These are phyloP conservation scores for Tubosaeta sp. DNA, from an alignment of 768 basidiomycete genomes.

Conservation along the genomic window DNA sequence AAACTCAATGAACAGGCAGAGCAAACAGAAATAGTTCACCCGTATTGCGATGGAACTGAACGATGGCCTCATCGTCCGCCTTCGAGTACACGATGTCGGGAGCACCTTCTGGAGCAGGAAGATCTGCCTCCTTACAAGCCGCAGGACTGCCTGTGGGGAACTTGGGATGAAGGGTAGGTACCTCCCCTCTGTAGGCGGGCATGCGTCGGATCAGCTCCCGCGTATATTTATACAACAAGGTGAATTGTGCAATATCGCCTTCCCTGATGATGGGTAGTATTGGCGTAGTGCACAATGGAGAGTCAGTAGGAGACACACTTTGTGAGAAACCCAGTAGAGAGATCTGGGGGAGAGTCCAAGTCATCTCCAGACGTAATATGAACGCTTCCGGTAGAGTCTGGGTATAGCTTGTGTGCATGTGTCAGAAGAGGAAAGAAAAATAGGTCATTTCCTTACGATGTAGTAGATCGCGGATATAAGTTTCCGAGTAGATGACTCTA, in stretches of 20 bases:
- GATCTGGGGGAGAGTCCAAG: slow-evolving; percentile 37
- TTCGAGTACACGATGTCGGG: slow-evolving; percentile 30
- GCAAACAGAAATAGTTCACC: not conserved
- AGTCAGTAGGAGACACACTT: slow-evolving; percentile 29
- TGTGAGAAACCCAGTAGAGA: slow-evolving; percentile 43
- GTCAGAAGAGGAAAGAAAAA: not conserved
- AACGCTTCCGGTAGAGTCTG: slow-evolving; percentile 40
- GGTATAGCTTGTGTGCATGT: slow-evolving; percentile 32
- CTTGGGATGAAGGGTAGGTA: slow-evolving; percentile 10
- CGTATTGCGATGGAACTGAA: slow-evolving; percentile 16
- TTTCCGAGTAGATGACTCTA: not conserved
- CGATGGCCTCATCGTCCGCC: slow-evolving; percentile 33
- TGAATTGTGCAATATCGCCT: slow-evolving; percentile 42
- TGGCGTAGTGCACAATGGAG: not conserved
- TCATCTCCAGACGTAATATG: slow-evolving; percentile 43
- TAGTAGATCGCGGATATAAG: not conserved
- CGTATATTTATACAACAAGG: slow-evolving; percentile 49
- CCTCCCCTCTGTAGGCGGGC: slow-evolving; percentile 23
- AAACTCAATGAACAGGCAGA: not conserved
- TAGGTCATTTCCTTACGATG: not conserved
- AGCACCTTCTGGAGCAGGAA: slow-evolving; percentile 21
- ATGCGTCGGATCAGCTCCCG: slow-evolving; percentile 55
- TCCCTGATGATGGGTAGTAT: slow-evolving; percentile 1
- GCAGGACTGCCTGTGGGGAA: slow-evolving; percentile 29
- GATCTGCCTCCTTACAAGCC: slow-evolving; percentile 9